phyloP scores from a whole-genome alignment of 1,139 yeast species.

The Yamadazyma buinensis region DNA sequence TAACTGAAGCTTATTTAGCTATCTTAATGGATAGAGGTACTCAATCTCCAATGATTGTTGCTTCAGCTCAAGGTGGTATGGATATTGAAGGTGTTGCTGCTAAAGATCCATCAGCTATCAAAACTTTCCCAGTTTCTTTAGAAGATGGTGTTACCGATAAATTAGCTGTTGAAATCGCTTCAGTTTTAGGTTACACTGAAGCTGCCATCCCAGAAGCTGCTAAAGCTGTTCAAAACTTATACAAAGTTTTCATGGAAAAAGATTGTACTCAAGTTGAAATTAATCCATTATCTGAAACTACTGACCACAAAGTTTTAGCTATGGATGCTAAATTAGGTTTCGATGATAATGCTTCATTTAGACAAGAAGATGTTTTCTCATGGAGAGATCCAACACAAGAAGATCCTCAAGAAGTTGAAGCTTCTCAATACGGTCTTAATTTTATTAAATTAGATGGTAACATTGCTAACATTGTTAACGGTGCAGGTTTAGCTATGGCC shows the following conservation, averaged over 20 bases:
- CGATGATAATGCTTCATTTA: constrained; percentile 93
- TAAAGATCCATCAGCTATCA: constrained; percentile 86
- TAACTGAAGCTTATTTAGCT: constrained; percentile 93
- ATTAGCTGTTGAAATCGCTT: constrained; percentile 74
- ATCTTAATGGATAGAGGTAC: constrained; percentile 91
- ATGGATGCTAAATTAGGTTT: constrained; percentile 99
- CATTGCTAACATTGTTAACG: constrained; percentile 97
- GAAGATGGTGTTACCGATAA: constrained; percentile 77
- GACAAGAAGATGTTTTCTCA: constrained; percentile 90
- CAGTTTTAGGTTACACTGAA: constrained; percentile 74
- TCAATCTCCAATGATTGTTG: constrained; percentile 90
- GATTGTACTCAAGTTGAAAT: constrained; percentile 99
- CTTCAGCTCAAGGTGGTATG: constrained; percentile 99
- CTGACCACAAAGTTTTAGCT: constrained; percentile 86
- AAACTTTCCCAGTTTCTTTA: constrained; percentile 78
- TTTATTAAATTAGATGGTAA: constrained; percentile 97
- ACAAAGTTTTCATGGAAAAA: constrained; percentile 80
- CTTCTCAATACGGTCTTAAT: constrained; percentile 85
- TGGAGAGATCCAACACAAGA: constrained; percentile 99
- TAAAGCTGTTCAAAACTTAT: constrained; percentile 78
- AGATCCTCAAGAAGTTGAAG: constrained; percentile 95
- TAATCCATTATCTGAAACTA: constrained; percentile 95
- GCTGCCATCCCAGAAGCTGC: constrained; percentile 86
- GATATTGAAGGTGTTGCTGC: constrained; percentile 98
- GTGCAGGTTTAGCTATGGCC: constrained; percentile 99